Percentiles rank a stretch among this genome's conserved stretches.
Conservation (phyloP, 1,284 basidiomycete genomes). For the Microbotryomycetes sp. region DNA sequence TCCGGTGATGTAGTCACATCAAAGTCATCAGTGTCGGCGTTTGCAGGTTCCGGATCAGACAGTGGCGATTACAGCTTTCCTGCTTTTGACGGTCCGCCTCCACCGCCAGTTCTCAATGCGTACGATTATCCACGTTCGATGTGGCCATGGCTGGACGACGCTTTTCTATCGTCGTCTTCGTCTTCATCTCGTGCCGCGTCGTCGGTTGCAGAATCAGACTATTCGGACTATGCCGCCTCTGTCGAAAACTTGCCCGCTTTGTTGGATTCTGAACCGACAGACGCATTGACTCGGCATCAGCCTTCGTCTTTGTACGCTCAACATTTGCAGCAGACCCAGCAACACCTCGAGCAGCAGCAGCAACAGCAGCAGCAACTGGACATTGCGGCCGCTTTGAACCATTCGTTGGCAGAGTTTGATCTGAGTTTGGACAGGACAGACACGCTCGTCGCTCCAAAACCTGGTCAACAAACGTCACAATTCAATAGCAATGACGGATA, state of each 20-base stretch:
- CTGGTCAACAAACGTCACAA: not conserved
- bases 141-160: not conserved
- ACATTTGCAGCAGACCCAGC: not conserved
- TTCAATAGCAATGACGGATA: not conserved
- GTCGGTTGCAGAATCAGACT: not conserved
- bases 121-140: not conserved
- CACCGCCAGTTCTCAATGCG: not conserved
- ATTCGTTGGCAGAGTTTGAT: not conserved
- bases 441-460: not conserved
- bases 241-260: not conserved
- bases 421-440: not conserved
- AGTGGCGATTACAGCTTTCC: not conserved
- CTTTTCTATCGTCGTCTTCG: not conserved
- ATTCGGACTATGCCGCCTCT: not conserved
- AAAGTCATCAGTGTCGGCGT: no score
- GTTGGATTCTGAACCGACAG: not conserved
- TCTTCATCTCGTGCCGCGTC: not conserved
- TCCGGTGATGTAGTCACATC: no score
- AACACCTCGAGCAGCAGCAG: not conserved
- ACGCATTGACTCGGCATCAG: no score
- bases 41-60: not conserved
- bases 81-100: not conserved
- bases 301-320: not conserved
- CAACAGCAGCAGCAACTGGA: not conserved
- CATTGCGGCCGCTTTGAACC: not conserved